Evolutionary conservation across 2,329 filamentous ascomycete genomes (phyloP), one percentile per base, ranked within the genome.

Genomic region (Aspergillus alliaceus): DNA sequence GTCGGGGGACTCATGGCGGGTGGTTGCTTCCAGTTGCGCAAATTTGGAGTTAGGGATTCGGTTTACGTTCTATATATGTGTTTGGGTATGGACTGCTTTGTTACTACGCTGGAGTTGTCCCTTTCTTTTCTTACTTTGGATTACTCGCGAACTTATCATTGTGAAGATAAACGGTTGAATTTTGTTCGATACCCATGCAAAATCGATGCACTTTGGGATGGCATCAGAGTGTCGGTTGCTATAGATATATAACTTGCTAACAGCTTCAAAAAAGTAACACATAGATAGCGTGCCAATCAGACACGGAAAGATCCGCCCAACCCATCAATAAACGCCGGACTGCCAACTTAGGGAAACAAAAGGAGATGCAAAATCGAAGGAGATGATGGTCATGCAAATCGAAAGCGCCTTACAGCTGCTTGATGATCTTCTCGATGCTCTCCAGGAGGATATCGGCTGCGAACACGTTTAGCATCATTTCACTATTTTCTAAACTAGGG

Each of bases 361-460:
- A 62, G 56, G 25, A 22, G 49, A 51, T 49, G 32, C 40, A 29
- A 31, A 46, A 24, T 11, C 48, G 42, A 51, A 39, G 50, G 11
- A 46, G 9, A 20, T 27, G 15, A n/a, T 39, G 6, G 0, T 25
- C 48, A 29, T 39, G 48, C 48, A 39, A 37, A 25, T 24, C 22
- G 20, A 7, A 32, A 25, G 34, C 37, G 15, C n/a, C 47, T 60
- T 70, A 79, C 50, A 75, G 64, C 50, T 68, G 66, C 71, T 79
- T 84, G 64, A 86, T 83, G 64, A 92, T 80, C 81, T 89, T 91
- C 81, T 96, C 91, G 64, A 96, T 71, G 24, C 82, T 84, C 66
- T 90, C 91, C 49, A 96, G 75, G 66, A 97, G 79, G 59, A 96
- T 86, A 77, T 96, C 90, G 22, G 89, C 75, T 77, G 59, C 15